A percentile compares a stretch with the other conserved stretches of the same genome.
Conservation (phyloP, 148 eudicot genomes). For the Pharnaceum exiguum region DNA sequence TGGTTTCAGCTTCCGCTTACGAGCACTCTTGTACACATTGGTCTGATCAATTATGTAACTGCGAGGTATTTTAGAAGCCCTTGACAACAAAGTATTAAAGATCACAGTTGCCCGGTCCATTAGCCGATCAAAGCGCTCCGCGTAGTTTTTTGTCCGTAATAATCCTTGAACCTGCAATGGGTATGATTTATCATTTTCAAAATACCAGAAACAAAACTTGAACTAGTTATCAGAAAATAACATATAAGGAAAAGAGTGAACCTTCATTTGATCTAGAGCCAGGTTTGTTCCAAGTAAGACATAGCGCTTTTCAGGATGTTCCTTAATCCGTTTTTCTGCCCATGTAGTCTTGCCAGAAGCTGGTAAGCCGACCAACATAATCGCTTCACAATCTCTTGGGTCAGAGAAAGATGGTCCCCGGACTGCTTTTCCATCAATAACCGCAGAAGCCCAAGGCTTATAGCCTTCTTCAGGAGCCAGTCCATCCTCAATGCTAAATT, state of each 20-base stretch:
- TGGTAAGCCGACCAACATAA: constrained; percentile 72
- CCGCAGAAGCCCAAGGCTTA: constrained; percentile 58
- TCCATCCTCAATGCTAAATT: constrained; percentile 57
- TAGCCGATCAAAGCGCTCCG: constrained; percentile 50
- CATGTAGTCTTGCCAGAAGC: constrained; percentile 76
- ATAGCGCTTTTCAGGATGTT: constrained; percentile 62
- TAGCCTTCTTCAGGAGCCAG: constrained; percentile 49
- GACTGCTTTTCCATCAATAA: constrained; percentile 37
- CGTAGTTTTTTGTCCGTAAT: constrained; percentile 39
- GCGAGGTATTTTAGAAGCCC: constrained; percentile 51
- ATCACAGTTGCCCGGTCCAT: constrained; percentile 57
- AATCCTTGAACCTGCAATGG: constrained; percentile 52
- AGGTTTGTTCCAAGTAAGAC: constrained; percentile 63
- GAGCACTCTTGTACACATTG: constrained; percentile 64
- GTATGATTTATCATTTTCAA: constrained; percentile 1
- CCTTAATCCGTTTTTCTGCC: constrained; percentile 59
- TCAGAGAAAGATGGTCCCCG: constrained; percentile 45
- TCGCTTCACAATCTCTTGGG: constrained; percentile 34
- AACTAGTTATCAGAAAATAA: not conserved
- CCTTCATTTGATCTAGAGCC: constrained; percentile 74
- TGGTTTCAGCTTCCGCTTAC: constrained; percentile 55
- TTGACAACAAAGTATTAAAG: constrained; percentile 48
- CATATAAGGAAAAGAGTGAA: not conserved
- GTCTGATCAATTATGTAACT: constrained; percentile 66
- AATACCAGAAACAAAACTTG: not conserved